Evolutionary conservation across 2,329 filamentous ascomycete genomes (phyloP), one percentile per base, ranked within the genome.

Genomic region (Metarhizium robertsii): DNA sequence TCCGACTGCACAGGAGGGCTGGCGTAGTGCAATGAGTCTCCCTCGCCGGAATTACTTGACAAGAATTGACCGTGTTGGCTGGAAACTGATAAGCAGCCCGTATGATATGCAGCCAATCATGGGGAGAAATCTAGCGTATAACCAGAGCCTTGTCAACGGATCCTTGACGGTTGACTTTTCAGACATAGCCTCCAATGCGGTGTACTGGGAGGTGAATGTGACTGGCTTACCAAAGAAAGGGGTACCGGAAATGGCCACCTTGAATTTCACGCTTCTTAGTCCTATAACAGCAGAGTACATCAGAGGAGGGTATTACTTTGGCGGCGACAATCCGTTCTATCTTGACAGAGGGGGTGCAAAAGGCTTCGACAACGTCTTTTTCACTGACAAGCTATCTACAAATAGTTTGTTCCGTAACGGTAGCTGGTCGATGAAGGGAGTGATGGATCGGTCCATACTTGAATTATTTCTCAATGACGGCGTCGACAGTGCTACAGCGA

Each of bases 131-230:
- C 68, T 84, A 0, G 73, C 73, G 3, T 69, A 69, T 52, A 74
- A 73, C 53, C 66, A 65, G 1, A 71, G 64, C 34, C 66, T 81
- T 3, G 74, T 69, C 16, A 83, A 83, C 61, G 72, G 72, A 18
- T 73, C 69, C 0, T 56, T 83, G 1, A 61, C 71, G 1, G 63
- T 81, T 0, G 76, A 83, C 64, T 85, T 80, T 66, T 71, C 74
- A 3, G 55, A 66, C 11, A 67, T 83, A 2, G 58, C 70, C 14
- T 79, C 79, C 8, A 74, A 77, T 10, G 77, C 79, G 0, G 61
- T 85, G 13, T 79, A 78, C 63, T 76, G 83, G 61, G 75, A 80
- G 56, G 73, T 75, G 46, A 79, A 81, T 60, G 69, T 84, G 43
- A 78, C 76, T 10, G 70, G 66, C 0, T 59, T 69, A 6, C 63